Evolutionary conservation across 179 eudicot genomes (phyloP), one percentile per base, ranked within the genome.

Genomic region (Camellia oleifera): DNA sequence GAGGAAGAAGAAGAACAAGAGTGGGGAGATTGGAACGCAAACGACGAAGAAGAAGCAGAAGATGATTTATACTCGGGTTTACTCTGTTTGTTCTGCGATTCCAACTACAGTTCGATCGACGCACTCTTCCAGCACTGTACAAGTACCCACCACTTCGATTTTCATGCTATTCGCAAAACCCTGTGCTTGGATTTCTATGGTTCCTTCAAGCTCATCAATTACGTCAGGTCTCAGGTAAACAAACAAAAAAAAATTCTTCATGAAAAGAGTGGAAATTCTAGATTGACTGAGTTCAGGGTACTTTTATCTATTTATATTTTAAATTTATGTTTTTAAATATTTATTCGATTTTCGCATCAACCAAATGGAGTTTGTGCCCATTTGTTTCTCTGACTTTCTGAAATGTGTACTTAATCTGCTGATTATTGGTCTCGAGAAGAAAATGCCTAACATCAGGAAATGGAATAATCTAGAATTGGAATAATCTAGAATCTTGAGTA

Each of bases 11-110:
- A 84, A 72, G 87, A 23, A 10, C 83, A 84, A 71, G 79, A 78
- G 32, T 95, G 98, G 98, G 93, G 89, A 0, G 98, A 95, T 48
- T 95, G 96, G 97, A 81, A 89, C 66, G 88, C 83, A 6, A 92
- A 90, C 18, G 96, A 86, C 32, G 83, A 85, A 2, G 91, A 85
- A 18, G 89, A 77, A 15, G 82, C 26, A 15, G 88, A 68, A 11
- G 83, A 83, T 5, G 83, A 15, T 67, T 44, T 26, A 17, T 77
- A 61, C 58, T 64, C 86, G 0, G 68, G 83, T 2, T 57, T 15
- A 42, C 88, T 88, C 74, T 93, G 99, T 78, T 84, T 95, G 81
- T 95, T 95, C 80, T 95, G 99, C 66, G 90, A 91, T 13, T 79
- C 83, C 45, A 67, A 50, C 0, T 87, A 81, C 81, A 53, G 13